phyloP scores from a whole-genome alignment of 345 rosid genomes.

The Hibiscus trionum region DNA sequence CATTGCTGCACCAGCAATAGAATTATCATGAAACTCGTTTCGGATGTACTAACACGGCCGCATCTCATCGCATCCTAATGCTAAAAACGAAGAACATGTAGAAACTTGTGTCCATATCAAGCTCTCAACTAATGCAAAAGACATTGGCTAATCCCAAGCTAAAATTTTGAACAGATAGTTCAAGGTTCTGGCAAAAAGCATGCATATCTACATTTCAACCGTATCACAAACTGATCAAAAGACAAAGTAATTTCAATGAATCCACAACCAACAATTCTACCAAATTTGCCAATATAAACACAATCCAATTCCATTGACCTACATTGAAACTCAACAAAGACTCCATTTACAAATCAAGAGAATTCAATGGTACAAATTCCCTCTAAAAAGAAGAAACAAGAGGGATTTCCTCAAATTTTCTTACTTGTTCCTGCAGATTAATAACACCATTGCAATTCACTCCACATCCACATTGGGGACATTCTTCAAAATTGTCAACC shows the following conservation, averaged over 20 bases:
- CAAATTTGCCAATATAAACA: not conserved
- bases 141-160: not conserved
- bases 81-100: not conserved
- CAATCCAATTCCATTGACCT: constrained; percentile 9
- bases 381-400: constrained; percentile 35
- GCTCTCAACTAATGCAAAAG: not conserved
- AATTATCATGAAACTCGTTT: too few relatives aligned
- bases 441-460: constrained; percentile 37
- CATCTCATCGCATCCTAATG: not conserved
- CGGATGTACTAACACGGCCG: too few relatives aligned
- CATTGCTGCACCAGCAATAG: not conserved
- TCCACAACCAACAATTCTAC: not conserved
- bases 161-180: not conserved
- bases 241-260: not conserved
- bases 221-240: not conserved
- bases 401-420: constrained; percentile 17
- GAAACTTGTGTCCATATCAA: not conserved
- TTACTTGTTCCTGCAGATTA: not conserved
- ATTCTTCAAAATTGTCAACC: constrained; percentile 52
- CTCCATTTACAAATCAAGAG: not conserved
- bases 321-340: constrained; percentile 4
- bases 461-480: constrained; percentile 89
- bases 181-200: not conserved
- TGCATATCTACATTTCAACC: not conserved
- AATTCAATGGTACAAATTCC: not conserved